These are phyloP conservation scores for Pyracantha coccinea DNA, from an alignment of 331 rosid species.

Conservation along the genomic window DNA sequence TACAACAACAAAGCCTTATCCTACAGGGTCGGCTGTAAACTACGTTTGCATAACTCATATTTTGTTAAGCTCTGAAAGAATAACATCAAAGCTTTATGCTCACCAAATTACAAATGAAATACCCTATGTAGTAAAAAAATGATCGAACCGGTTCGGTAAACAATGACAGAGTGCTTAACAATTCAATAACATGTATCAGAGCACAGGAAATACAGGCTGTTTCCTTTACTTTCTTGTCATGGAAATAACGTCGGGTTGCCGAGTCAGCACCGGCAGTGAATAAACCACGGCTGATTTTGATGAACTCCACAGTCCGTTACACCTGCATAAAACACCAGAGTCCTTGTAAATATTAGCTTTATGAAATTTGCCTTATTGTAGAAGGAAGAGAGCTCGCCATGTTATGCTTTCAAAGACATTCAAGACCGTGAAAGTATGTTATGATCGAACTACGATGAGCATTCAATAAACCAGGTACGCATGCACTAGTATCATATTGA, in stretches of 20 bases:
- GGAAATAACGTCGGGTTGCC: conserved; percentile 57
- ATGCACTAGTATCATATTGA: too few species aligned
- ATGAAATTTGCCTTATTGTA: not conserved
- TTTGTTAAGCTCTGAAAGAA: not conserved
- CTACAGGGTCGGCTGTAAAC: too few species aligned
- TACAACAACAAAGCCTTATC: not conserved
- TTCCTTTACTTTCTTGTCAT: conserved; percentile 23
- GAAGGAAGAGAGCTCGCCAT: not conserved
- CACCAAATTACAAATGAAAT: not conserved
- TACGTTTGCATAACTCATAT: too few species aligned
- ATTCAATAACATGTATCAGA: not conserved
- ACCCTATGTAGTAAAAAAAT: not conserved
- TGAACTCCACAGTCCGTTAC: conserved; percentile 84
- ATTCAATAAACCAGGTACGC: too few species aligned
- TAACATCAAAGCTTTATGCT: not conserved
- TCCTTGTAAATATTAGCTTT: not conserved
- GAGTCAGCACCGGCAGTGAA: conserved; percentile 91
- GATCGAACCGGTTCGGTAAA: not conserved
- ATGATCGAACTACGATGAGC: too few species aligned
- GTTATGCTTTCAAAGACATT: not conserved
- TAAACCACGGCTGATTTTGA: conserved; percentile 82
- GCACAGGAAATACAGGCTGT: not conserved
- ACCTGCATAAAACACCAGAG: conserved; percentile 41
- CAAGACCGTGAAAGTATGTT: not conserved
- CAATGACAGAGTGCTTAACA: not conserved